Evolutionary conservation across 768 basidiomycete species (phyloP), one percentile per base, ranked within the genome.

Genomic region (Ramaria rubella): DNA sequence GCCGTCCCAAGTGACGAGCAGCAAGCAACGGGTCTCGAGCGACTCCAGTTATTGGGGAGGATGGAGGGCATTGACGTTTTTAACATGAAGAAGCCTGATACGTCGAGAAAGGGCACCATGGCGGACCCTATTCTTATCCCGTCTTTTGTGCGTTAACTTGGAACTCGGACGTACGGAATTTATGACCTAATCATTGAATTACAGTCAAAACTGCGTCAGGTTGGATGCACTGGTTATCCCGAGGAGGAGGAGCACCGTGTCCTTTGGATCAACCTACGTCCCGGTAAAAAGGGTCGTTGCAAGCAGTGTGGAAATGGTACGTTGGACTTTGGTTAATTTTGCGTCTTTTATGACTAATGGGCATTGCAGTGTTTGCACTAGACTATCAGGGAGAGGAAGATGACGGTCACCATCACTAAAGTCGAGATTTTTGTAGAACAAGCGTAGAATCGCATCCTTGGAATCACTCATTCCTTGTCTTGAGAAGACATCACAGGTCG

Each of bases 171-270:
- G 11, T n/a, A n/a, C 36, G 36, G 11, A 38, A 11, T n/a, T 38
- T 11, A 38, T 38, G n/a, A 11, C 11, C 36, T 11, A 17, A 48
- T 24, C 24, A 57, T 38, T 52, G 50, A 56, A 21, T 57, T 36
- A 38, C 57, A 94, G 93, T 87, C 87, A 61, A 74, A 80, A 34
- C 81, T 86, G 60, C 91, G 95, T 59, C 81, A 90, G 55, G 76
- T 98, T 68, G 95, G 95, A 45, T 98, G 94, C 79, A 94, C 95
- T 40, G 95, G 95, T 52, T 84, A 80, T 66, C 95, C 95, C n/a
- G n/a, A n/a, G 9, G 90, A 88, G 44, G 95, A 98, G 72, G 94
- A 93, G 31, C 95, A 97, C 73, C 92, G 97, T 64, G 78, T 94
- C 53, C 77, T 84, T 64, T 97, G 94, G 94, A 83, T 93, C 69